Conservation (phyloP, 139 green algal genomes). For the Ulvella scutata region DNA sequence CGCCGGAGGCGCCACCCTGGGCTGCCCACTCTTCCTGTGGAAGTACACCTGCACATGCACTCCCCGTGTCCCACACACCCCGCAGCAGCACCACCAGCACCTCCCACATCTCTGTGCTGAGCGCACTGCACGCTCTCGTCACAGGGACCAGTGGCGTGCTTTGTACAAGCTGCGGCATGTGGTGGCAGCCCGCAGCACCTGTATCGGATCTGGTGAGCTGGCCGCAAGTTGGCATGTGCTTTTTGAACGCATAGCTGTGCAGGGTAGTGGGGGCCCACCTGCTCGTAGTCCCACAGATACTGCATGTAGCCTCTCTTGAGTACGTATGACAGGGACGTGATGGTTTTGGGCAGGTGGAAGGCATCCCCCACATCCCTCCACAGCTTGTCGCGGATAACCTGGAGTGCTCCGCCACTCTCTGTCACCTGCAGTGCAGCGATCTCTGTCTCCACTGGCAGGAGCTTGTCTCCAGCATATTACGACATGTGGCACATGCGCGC, state of each 20-base stretch:
- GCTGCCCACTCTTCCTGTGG: conserved; percentile 2
- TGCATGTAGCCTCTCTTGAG: conserved; percentile 11
- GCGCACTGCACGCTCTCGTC: no score
- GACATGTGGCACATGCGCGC: no score
- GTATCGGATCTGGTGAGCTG: no score
- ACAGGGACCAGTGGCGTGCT: no score
- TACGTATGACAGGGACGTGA: conserved; percentile 14
- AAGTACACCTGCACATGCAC: conserved; percentile 12
- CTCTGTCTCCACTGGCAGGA: no score
- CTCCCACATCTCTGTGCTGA: no score
- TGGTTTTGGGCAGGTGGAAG: conserved; percentile 13
- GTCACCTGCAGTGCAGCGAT: conserved; percentile 4
- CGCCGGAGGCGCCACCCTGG: not conserved
- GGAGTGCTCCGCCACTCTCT: not conserved
- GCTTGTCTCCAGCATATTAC: no score
- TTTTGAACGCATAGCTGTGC: not conserved
- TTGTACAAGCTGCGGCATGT: no score
- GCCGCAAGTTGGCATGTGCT: no score
- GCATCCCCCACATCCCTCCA: conserved; percentile 13
- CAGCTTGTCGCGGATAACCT: conserved; percentile 13
- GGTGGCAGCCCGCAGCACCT: no score
- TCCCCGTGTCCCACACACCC: no score
- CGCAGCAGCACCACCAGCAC: no score
- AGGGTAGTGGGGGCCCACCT: not conserved
- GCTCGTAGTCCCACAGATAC: conserved; percentile 18